These are phyloP conservation scores for Pythium angustatum DNA, from an alignment of 352 stramenopile genomes.

Conservation along the genomic window DNA sequence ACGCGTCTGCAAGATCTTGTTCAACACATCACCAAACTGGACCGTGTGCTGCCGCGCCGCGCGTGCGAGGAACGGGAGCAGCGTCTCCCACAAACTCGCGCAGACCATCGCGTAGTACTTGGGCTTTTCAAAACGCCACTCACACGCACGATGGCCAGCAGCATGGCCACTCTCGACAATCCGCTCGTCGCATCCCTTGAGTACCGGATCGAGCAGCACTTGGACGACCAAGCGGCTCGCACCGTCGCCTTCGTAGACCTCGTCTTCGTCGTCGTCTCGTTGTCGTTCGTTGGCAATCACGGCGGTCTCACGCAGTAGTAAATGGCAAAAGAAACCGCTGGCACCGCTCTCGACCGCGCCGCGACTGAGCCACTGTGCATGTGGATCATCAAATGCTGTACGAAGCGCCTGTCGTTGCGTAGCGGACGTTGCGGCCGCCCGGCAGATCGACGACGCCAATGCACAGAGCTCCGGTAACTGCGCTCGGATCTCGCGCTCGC, in stretches of 20 bases:
- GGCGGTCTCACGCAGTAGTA: conserved; percentile 40
- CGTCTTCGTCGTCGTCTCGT: not conserved
- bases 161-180: conserved; percentile 9
- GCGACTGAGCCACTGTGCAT: conserved; percentile 59
- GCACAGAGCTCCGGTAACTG: conserved; percentile 47
- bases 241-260: not conserved
- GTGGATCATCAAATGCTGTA: conserved; percentile 38
- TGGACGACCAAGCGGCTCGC: conserved; percentile 32
- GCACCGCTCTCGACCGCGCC: conserved; percentile 58
- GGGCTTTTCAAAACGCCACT: conserved; percentile 53
- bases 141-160: conserved; percentile 34
- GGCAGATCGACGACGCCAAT: conserved; percentile 40
- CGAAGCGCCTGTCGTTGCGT: conserved; percentile 21
- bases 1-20: not conserved
- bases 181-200: conserved; percentile 37
- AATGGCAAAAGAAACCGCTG: conserved; percentile 48
- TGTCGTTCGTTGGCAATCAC: conserved; percentile 10
- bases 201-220: conserved; percentile 52
- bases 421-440: not conserved
- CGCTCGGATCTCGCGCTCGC: conserved; percentile 35
- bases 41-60: conserved; percentile 39
- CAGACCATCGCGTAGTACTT: conserved; percentile 67
- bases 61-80: conserved; percentile 54
- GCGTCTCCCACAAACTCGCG: conserved; percentile 50
- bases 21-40: conserved; percentile 32